Evolutionary conservation across 176 grass and related monocot species (phyloP), one percentile per base, ranked within the genome.

Genomic region (Bolboschoenus planiculmis): DNA sequence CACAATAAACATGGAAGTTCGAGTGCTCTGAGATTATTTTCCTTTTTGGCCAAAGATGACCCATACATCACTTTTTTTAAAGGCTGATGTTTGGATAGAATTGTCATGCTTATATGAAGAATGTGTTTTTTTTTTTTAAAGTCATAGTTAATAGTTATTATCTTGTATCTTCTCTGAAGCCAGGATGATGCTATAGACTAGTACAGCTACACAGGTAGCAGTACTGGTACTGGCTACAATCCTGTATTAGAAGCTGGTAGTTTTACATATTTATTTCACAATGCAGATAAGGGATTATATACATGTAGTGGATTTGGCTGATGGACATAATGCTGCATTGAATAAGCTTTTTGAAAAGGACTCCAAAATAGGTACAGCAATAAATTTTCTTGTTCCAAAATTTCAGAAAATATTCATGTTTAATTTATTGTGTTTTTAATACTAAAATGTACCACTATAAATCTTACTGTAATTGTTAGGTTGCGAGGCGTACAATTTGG

Each of bases 251-350:
- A 46, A 14, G 68, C 21, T 46, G 7, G 4, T 76, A 16, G 42
- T 21, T 66, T 78, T 11, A 76, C 72, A 4, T 37, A 24, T 83
- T n/a, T 72, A 26, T 61, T 79, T 27, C n/a, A 54, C 65, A 83
- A 53, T 86, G 61, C 83, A 98, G 92, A 84, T 97, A 85, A 87
- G 95, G 29, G 92, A 97, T 84, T 97, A 97, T 42, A 95, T 97
- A 76, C 95, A 97, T 86, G 92, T 97, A 51, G 60, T 97, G 84
- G 95, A 97, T 83, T 89, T 97, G 78, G 95, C 95, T 34, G 95
- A 93, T 39, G 95, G 95, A 53, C 95, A 97, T 91, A 85, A 92
- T 87, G 90, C 86, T 29, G 95, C 95, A 16, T 71, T 97, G 72
- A 83, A 77, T 83, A 97, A 95, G 87, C 88, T 97, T 78, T 97